phyloP scores from a whole-genome alignment of 768 basidiomycete genomes.

The Phlebiopsis flavidoalba region DNA sequence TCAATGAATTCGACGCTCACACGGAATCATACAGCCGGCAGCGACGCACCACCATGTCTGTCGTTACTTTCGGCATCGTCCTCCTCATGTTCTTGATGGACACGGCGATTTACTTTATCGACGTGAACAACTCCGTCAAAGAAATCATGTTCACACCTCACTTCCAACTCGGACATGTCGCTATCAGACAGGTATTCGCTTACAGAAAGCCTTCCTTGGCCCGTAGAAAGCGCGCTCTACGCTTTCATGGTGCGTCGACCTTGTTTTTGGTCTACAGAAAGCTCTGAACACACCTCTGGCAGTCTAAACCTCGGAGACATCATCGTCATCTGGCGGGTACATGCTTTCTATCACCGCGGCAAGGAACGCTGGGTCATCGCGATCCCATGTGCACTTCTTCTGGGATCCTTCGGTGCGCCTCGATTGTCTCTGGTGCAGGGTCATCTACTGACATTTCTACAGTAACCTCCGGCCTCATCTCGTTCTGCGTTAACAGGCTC shows the following conservation, averaged over 20 bases:
- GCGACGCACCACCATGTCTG: neutral
- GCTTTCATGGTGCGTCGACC: slow-evolving; percentile 14
- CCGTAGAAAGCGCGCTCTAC: slow-evolving; percentile 15
- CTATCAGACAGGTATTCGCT: slow-evolving; percentile 6
- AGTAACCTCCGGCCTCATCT: slow-evolving; percentile 17
- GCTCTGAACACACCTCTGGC: neutral
- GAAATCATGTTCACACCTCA: slow-evolving; percentile 12
- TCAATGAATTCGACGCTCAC: neutral
- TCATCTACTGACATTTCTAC: neutral
- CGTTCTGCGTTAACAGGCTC: slow-evolving; percentile 15
- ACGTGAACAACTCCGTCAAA: slow-evolving; percentile 15
- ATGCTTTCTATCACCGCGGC: slow-evolving; percentile 13
- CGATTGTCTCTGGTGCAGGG: neutral
- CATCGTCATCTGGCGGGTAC: slow-evolving; percentile 21
- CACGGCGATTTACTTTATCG: slow-evolving; percentile 16
- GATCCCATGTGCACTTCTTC: slow-evolving; percentile 11
- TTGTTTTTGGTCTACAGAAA: too few species aligned
- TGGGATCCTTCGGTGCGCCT: slow-evolving; percentile 15
- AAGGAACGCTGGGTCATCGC: slow-evolving; percentile 12
- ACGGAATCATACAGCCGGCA: neutral
- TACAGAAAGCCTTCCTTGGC: slow-evolving; percentile 3
- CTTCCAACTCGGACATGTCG: slow-evolving; percentile 1
- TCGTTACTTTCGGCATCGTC: neutral
- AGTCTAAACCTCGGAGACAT: slow-evolving; percentile 20
- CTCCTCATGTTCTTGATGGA: slow-evolving; percentile 11